Conservation (phyloP, 2,329 filamentous ascomycete species). For the Fusarium sp. region DNA sequence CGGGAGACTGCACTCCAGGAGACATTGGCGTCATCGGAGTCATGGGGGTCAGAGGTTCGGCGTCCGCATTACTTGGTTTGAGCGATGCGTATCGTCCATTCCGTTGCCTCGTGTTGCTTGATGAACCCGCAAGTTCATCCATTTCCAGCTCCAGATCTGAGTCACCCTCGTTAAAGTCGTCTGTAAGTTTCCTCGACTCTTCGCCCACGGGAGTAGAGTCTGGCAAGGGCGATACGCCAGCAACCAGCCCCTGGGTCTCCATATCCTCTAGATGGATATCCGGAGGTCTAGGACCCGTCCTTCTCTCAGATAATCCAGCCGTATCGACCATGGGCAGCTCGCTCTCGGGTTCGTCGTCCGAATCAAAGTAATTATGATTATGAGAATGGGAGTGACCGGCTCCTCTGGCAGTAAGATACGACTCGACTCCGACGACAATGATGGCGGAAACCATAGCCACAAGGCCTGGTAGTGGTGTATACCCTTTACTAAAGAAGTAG, state of each 20-base stretch:
- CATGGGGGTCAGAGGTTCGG: conserved; percentile 41
- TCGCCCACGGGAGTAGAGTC: conserved; percentile 58
- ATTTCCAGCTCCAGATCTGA: conserved; percentile 70
- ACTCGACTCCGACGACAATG: conserved; percentile 85
- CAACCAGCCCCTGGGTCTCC: conserved; percentile 66
- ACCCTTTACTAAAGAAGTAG: conserved; percentile 81
- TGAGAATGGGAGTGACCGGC: conserved; percentile 71
- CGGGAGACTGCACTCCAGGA: conserved; percentile 51
- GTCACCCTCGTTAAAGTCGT: conserved; percentile 56
- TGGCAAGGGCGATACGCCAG: conserved; percentile 68
- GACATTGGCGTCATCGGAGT: conserved; percentile 37
- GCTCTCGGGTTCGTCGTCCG: conserved; percentile 53
- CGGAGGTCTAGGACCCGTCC: conserved; percentile 55
- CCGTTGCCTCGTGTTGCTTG: conserved; percentile 36
- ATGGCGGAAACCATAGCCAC: conserved; percentile 87
- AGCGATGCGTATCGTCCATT: conserved; percentile 47
- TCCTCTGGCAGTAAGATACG: conserved; percentile 81
- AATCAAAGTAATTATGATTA: conserved; percentile 60
- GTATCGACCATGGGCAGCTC: conserved; percentile 40
- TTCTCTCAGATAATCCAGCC: conserved; percentile 51
- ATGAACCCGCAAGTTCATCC: conserved; percentile 63
- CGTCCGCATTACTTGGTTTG: conserved; percentile 40
- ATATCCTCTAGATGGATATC: conserved; percentile 64
- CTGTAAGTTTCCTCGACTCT: conserved; percentile 42
- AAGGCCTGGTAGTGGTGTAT: conserved; percentile 81